Conservation (phyloP, 2,329 filamentous ascomycete genomes). For the Zarea fungicola region DNA sequence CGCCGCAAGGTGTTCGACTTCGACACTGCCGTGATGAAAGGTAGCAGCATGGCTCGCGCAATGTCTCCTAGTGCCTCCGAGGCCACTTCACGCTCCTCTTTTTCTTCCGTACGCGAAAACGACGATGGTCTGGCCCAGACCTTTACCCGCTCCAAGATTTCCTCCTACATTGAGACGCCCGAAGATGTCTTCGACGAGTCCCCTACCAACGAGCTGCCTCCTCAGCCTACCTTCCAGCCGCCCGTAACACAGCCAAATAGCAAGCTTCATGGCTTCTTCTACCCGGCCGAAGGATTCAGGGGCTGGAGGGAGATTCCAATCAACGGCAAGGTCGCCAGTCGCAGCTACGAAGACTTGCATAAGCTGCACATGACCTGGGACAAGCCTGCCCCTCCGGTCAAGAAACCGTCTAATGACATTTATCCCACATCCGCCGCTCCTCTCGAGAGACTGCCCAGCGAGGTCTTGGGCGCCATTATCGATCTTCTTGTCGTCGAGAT, state of each 20-base stretch:
- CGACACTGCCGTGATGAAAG: conserved; percentile 30
- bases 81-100: conserved; percentile 47
- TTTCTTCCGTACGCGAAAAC: conserved; percentile 58
- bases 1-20: conserved; percentile 30
- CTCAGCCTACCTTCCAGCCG: conserved; percentile 41
- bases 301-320: conserved; percentile 60
- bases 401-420: conserved; percentile 25
- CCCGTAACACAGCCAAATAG: conserved; percentile 52
- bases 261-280: conserved; percentile 53
- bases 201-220: conserved; percentile 34
- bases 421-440: conserved; percentile 45
- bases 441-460: conserved; percentile 63
- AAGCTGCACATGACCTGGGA: conserved; percentile 52
- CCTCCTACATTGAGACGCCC: conserved; percentile 46
- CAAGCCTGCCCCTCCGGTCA: conserved; percentile 29
- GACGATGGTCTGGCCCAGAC: conserved; percentile 55
- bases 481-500: conserved; percentile 69
- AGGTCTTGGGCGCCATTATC: conserved; percentile 68
- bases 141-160: conserved; percentile 59
- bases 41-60: conserved; percentile 32
- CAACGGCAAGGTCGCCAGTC: conserved; percentile 53
- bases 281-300: conserved; percentile 52
- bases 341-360: conserved; percentile 56
- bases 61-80: conserved; percentile 32
- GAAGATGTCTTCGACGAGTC: conserved; percentile 50